Evolutionary conservation across 306 rosid species (phyloP).

Genomic region (Cucurbita pepo): DNA sequence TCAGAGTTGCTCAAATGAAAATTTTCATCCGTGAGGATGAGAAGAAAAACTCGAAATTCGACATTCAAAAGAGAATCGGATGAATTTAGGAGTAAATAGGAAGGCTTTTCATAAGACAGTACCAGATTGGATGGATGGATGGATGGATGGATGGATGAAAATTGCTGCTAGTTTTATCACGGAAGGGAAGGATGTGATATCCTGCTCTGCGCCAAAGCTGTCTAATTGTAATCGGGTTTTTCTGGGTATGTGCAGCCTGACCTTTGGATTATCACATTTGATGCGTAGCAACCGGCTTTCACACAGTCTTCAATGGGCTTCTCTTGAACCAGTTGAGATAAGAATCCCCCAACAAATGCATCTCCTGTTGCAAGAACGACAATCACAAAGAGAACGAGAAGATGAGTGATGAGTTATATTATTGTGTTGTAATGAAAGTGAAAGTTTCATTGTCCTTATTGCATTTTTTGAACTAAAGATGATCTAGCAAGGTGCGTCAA

Average conservation of each 20-base stretch:
- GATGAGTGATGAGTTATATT: background rate
- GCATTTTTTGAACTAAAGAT: no score
- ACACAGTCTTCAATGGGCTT: slow-evolving; percentile 71
- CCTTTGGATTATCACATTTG: slow-evolving; percentile 86
- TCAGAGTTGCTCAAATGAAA: background rate
- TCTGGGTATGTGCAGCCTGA: slow-evolving; percentile 90
- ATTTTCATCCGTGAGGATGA: background rate
- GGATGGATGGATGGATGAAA: background rate
- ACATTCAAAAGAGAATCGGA: background rate
- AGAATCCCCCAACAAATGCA: slow-evolving; percentile 94
- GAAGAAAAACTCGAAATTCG: background rate
- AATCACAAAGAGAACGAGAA: background rate
- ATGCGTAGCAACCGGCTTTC: slow-evolving; percentile 72
- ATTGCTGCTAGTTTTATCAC: background rate
- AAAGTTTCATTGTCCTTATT: no score
- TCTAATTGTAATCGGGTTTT: slow-evolving; percentile 64
- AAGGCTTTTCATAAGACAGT: background rate
- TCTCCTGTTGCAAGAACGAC: slow-evolving; percentile 43
- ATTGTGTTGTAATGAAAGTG: no score
- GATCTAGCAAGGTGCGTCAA: no score
- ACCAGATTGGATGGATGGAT: background rate
- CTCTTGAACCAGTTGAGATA: slow-evolving; percentile 61
- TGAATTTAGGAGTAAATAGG: background rate
- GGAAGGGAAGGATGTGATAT: background rate
- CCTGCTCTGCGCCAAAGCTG: background rate